Percentiles rank a stretch among this genome's conserved stretches.
These are phyloP conservation scores for Arxiozyma slooffiae DNA, from an alignment of 1,139 yeast species.

Conservation along the genomic window DNA sequence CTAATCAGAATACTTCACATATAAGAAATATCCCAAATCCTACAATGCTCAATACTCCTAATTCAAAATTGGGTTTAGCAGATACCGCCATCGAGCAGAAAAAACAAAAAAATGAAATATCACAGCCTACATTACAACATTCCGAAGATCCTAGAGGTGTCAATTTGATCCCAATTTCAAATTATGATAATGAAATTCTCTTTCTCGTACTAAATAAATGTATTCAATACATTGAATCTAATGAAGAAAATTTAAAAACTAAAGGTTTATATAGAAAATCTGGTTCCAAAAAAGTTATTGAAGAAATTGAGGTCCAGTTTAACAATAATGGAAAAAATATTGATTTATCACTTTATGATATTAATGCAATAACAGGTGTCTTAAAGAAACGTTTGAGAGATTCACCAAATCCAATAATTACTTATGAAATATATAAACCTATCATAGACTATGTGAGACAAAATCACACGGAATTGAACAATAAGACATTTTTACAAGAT, in stretches of 20 bases:
- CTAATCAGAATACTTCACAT: conserved; percentile 3
- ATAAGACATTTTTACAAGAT: not conserved
- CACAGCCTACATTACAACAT: conserved; percentile 31
- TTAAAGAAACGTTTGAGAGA: conserved; percentile 77
- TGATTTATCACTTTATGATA: conserved; percentile 49
- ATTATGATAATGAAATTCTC: conserved; percentile 47
- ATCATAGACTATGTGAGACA: conserved; percentile 44
- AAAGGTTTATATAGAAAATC: conserved; percentile 91
- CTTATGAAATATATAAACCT: conserved; percentile 57
- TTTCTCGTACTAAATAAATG: conserved; percentile 74
- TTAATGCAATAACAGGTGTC: conserved; percentile 79
- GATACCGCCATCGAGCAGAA: conserved; percentile 8
- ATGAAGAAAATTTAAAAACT: conserved; percentile 48
- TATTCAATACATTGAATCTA: conserved; percentile 60
- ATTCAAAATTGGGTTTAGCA: not conserved
- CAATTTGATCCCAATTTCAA: conserved; percentile 21
- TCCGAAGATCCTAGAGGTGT: conserved; percentile 29
- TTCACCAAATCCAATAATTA: conserved; percentile 76
- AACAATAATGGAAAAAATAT: conserved; percentile 30
- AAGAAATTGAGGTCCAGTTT: conserved; percentile 29
- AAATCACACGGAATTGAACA: conserved; percentile 19
- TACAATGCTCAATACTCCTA: not conserved
- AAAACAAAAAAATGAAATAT: conserved; percentile 20
- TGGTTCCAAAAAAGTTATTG: conserved; percentile 58
- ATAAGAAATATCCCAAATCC: not conserved